Conservation (phyloP, 176 grass and related monocot genomes). For the Oryza meridionalis region DNA sequence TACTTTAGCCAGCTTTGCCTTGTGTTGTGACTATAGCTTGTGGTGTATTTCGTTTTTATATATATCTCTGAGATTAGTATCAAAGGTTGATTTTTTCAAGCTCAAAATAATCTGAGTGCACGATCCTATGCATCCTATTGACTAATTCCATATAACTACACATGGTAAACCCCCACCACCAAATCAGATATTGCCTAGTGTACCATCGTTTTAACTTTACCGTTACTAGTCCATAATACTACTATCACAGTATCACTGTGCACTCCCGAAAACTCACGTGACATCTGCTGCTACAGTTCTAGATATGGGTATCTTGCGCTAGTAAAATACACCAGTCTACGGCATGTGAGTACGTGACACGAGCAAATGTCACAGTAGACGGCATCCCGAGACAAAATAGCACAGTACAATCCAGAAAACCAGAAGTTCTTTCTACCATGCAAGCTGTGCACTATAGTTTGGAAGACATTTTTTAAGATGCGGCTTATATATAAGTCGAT, state of each 20-base stretch:
- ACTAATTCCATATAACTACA: background rate
- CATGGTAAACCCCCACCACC: background rate
- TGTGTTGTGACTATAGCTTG: background rate
- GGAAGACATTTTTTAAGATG: too few relatives aligned
- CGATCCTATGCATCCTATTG: background rate
- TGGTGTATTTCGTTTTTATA: background rate
- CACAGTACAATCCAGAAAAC: background rate
- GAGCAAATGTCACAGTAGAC: background rate
- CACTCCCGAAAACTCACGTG: background rate
- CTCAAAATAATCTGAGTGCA: background rate
- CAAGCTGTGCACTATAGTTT: background rate
- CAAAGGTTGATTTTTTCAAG: background rate
- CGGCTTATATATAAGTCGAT: too few relatives aligned
- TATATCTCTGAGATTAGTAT: background rate
- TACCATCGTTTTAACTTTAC: background rate
- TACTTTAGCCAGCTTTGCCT: background rate
- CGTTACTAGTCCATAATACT: background rate
- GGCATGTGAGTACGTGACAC: background rate
- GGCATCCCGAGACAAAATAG: background rate
- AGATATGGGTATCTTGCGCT: background rate
- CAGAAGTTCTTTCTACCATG: background rate
- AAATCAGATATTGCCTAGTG: background rate
- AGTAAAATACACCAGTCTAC: background rate
- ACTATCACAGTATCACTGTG: background rate
- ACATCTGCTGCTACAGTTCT: background rate